phyloP scores from a whole-genome alignment of 257 asterid genomes.

The Solanum neorickii region DNA sequence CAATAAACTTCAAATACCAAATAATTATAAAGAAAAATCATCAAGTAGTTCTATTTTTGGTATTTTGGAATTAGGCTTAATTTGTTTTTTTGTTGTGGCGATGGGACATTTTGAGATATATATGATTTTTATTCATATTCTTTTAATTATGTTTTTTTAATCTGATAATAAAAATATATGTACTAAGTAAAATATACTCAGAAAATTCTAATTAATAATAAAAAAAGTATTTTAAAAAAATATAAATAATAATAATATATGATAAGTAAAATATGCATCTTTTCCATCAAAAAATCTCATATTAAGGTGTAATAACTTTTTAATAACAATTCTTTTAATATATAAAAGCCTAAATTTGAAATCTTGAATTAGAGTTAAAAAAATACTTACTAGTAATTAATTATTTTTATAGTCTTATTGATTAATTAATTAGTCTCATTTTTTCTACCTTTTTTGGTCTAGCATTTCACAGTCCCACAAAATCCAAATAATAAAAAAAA shows the following conservation, averaged over 20 bases:
- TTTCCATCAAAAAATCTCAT: no score
- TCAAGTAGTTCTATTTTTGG: background rate
- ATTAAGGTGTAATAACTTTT: no score
- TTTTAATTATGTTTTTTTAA: no score
- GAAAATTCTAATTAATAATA: no score
- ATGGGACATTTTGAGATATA: background rate
- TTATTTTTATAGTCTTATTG: no score
- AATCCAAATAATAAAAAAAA: background rate
- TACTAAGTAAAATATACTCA: no score
- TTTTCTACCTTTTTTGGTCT: background rate
- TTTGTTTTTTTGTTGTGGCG: background rate
- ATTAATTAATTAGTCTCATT: background rate
- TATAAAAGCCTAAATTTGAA: background rate
- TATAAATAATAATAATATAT: no score
- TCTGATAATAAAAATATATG: no score
- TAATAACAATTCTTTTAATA: background rate
- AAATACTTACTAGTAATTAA: no score
- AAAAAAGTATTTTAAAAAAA: no score
- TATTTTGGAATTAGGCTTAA: background rate
- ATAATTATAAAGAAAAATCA: background rate
- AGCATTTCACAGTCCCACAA: background rate
- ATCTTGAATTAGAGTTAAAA: background rate
- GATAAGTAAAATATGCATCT: no score
- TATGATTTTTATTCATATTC: no score
- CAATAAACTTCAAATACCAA: background rate